These are phyloP conservation scores for Saturnispora saitoi DNA, from an alignment of 805 yeast species.

Conservation along the genomic window DNA sequence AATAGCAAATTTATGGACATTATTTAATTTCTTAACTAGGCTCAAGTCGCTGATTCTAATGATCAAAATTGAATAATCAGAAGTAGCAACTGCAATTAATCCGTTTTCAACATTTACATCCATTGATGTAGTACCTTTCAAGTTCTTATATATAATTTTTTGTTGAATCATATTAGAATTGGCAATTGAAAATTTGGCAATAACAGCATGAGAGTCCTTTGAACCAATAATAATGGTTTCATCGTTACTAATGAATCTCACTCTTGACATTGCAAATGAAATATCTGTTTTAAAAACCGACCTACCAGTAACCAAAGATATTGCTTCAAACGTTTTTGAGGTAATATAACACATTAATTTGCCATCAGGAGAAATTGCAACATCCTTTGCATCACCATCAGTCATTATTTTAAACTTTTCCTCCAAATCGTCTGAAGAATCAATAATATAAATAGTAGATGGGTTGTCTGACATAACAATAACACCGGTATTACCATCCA, in stretches of 20 bases:
- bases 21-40: conserved; percentile 40
- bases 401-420: conserved; percentile 48
- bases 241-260: conserved; percentile 28
- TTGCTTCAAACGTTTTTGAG: conserved; percentile 40
- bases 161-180: conserved; percentile 36
- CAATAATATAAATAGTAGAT: conserved; percentile 52
- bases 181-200: conserved; percentile 37
- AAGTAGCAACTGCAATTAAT: conserved; percentile 49
- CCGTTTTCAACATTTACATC: conserved; percentile 32
- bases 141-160: conserved; percentile 35
- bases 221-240: conserved; percentile 37
- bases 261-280: conserved; percentile 24
- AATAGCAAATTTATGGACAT: conserved; percentile 71
- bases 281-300: conserved; percentile 25
- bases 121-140: conserved; percentile 50
- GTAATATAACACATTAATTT: conserved; percentile 59
- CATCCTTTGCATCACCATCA: conserved; percentile 48
- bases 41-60: conserved; percentile 44
- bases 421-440: conserved; percentile 41
- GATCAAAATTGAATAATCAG: conserved; percentile 60
- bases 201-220: conserved; percentile 34
- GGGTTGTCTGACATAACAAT: conserved; percentile 63
- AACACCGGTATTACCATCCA: conserved; percentile 55
- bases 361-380: conserved; percentile 61
- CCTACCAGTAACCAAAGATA: conserved; percentile 42